Evolutionary conservation across 139 green algal genomes (phyloP), one percentile per base, ranked within the genome.

Genomic region (Axilococcus clingmanii): DNA sequence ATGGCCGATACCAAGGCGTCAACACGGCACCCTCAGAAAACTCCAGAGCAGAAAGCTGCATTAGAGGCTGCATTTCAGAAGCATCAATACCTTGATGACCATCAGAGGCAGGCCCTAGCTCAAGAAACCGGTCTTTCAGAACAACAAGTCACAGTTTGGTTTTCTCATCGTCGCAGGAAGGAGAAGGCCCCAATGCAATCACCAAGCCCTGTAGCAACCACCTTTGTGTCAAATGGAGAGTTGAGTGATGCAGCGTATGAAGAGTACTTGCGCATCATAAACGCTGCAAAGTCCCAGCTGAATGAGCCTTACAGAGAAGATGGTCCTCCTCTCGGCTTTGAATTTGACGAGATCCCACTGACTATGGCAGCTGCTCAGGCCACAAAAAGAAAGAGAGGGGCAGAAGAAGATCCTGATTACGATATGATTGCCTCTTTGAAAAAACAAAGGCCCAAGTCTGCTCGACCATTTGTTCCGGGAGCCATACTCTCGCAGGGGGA

Each of bases 21-120:
- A n/a, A n/a, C n/a, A n/a, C 33, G 9, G 12, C 33, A 9, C 12
- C 41, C 28, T 15, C 56, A 65, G 29, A 91, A 90, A 62, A 89
- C 82, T 0, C 73, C 74, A 0, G 58, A 85, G 16, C 82, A 91
- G 28, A 83, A 86, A 41, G 80, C 86, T 37, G 72, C 80, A 9
- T 57, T 90, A 23, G 82, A 91, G 52, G 80, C 77, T 3, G 76
- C 66, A 0, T 91, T 80, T 66, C 51, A 70, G 83, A 71, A 84
- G 14, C 80, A 83, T 38, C 59, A 71, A 6, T 69, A 70, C 30
- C 78, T 76, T 0, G 63, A 61, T 0, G 48, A 75, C 29, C 72
- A 80, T 41, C 65, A 80, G 41, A 63, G 74, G 17, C 48, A 57
- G 5, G 66, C 69, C 5, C 45, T 91, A 31, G 82, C 60, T 3